Base-by-base conservation (phyloP, 148 eudicot genomes). In the Silene uniflora region DNA sequence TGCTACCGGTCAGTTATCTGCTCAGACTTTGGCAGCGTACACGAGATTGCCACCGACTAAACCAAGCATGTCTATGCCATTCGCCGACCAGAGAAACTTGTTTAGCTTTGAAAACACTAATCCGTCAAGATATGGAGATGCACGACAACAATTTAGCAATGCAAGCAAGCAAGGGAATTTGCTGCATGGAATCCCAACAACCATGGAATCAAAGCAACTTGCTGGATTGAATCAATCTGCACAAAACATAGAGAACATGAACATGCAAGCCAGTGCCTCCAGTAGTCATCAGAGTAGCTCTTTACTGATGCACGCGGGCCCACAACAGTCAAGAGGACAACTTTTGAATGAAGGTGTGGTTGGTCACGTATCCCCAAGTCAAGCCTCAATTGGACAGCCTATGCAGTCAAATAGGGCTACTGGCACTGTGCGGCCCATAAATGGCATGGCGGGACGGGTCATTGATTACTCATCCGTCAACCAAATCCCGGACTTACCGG, bases 181-280 rank as follows among this genome's bases (percentile, higher is more conserved):
- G 62, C 89, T 96, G 22, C 97, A 91, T 32, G 99, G 98, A 21
- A 88, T 90, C 69, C 98, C 99, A 3, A 89, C 93, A 21, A 92
- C 79, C 19, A 88, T 92, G 93, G 97, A 86, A 69, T 84, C 94
- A 44, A 92, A 90, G 79, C 94, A 90, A 74, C 89, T 88, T 14
- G 86, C 84, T 7, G 83, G 75, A 64, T 76, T 87, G 83, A 88
- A 87, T 68, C 90, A 88, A 67, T 81, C 89, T 47, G 77, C 83
- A 11, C 84, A 80, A 49, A 52, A 82, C 32, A 71, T 78, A 32
- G 83, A 83, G 67, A 75, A 80, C 76, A 59, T 86, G 75, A 85
- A 82, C 79, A 77, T 84, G 83, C 91, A 80, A 77, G 82, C 67
- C n/a, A 86, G 66, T 76, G 67, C 85, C 66, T 82, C 83, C 8